These are phyloP conservation scores for Zasmidium angulare DNA, from an alignment of 2,329 filamentous ascomycete species.

Conservation along the genomic window DNA sequence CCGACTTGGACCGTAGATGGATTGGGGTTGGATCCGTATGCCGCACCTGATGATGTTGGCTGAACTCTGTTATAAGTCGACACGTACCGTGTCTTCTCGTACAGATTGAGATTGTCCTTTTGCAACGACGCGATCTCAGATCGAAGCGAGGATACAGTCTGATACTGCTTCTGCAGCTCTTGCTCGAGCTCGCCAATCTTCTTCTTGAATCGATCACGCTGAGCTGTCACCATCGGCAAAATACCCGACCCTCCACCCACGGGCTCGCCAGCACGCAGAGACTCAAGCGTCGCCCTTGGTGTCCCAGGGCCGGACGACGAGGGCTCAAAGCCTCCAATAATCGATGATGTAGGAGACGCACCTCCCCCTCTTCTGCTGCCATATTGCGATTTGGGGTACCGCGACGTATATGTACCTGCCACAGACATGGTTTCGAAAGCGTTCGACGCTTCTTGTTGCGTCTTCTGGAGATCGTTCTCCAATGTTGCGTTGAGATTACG, in stretches of 20 bases:
- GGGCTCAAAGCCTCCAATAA: slow-evolving; percentile 97
- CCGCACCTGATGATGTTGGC: slow-evolving; percentile 65
- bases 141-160: slow-evolving; percentile 77
- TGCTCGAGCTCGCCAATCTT: slow-evolving; percentile 87
- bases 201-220: slow-evolving; percentile 97
- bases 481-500: slow-evolving; percentile 83
- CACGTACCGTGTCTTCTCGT: slow-evolving; percentile 96
- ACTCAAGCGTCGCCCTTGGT: slow-evolving; percentile 52
- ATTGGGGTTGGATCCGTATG: slow-evolving; percentile 64
- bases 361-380: slow-evolving; percentile 64
- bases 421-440: slow-evolving; percentile 88
- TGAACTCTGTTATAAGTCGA: slow-evolving; percentile 83
- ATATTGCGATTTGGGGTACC: slow-evolving; percentile 67
- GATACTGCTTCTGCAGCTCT: slow-evolving; percentile 81
- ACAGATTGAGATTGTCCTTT: slow-evolving; percentile 92
- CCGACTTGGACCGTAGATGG: slow-evolving; percentile 66
- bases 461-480: slow-evolving; percentile 83
- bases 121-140: slow-evolving; percentile 90
- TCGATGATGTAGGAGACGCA: slow-evolving; percentile 86
- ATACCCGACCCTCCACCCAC: slow-evolving; percentile 74
- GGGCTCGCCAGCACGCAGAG: slow-evolving; percentile 64
- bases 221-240: slow-evolving; percentile 95
- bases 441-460: slow-evolving; percentile 83
- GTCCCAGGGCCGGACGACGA: slow-evolving; percentile 42
- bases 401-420: slow-evolving; percentile 83